Percentiles rank a stretch among this genome's conserved stretches.
Conservation (phyloP, 305 asterid species). For the Fraxinus sp. region DNA sequence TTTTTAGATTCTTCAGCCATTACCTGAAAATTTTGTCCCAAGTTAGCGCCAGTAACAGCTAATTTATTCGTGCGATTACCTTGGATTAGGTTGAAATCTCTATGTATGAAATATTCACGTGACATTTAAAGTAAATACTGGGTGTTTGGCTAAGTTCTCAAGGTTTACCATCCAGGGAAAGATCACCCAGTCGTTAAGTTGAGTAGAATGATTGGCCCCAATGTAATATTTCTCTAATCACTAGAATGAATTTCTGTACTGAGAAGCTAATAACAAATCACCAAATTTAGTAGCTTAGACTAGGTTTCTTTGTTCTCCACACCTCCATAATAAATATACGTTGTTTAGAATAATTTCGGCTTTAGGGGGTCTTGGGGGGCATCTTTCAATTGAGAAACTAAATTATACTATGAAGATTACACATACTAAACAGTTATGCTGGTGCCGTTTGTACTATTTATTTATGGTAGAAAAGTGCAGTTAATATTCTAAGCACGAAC, state of each 20-base stretch:
- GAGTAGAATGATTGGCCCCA: not conserved
- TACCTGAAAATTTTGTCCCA: not conserved
- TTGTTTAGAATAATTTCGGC: not conserved
- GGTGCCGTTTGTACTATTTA: not conserved
- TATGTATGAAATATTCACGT: not conserved
- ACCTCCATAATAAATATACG: not conserved
- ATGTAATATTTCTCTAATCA: not conserved
- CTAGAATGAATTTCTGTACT: not conserved
- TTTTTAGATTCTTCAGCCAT: conserved; percentile 65
- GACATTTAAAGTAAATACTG: not conserved
- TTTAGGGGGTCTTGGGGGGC: not conserved
- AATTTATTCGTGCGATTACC: not conserved
- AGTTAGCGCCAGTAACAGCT: not conserved
- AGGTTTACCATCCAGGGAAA: not conserved
- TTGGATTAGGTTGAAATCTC: not conserved
- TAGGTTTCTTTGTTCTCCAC: not conserved
- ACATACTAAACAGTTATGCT: not conserved
- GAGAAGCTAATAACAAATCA: not conserved
- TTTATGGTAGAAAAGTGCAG: not conserved
- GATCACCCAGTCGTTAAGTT: not conserved
- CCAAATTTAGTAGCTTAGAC: not conserved
- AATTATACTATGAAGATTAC: not conserved
- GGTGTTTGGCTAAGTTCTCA: not conserved
- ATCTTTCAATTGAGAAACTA: not conserved
- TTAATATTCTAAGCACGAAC: not conserved